Evolutionary conservation across 257 asterid genomes (phyloP).

Genomic region (Gentiana straminea): DNA sequence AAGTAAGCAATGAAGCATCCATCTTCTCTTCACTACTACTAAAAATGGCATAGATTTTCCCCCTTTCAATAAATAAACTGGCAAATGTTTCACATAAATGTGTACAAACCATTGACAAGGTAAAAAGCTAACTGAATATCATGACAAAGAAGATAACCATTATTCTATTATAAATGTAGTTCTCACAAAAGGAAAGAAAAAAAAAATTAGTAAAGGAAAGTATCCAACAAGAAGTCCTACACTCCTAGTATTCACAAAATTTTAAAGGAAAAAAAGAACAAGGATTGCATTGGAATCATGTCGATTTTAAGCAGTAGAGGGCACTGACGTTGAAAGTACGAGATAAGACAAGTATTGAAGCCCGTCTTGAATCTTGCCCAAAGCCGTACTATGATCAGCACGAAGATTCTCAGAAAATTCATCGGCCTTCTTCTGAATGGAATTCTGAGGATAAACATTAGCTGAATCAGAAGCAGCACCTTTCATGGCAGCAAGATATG

Average conservation of each 20-base stretch:
- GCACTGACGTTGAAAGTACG: slow-evolving; percentile 65
- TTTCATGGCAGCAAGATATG: slow-evolving; percentile 57
- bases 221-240: slow-evolving; percentile 4
- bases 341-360: slow-evolving; percentile 58
- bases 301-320: slow-evolving; percentile 33
- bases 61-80: too few species aligned
- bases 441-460: slow-evolving; percentile 30
- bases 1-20: too few species aligned
- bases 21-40: too few species aligned
- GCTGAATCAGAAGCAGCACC: slow-evolving; percentile 36
- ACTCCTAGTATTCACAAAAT: slow-evolving; percentile 32
- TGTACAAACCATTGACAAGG: too few species aligned
- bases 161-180: too few species aligned
- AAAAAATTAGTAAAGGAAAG: not conserved
- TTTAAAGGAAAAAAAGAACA: slow-evolving; percentile 3
- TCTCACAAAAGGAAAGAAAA: too few species aligned
- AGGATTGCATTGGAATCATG: not conserved
- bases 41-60: too few species aligned
- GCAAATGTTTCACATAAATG: too few species aligned
- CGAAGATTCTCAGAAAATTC: slow-evolving; percentile 49
- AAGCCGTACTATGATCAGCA: slow-evolving; percentile 54
- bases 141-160: too few species aligned
- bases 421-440: slow-evolving; percentile 55
- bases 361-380: slow-evolving; percentile 78
- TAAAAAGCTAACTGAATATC: too few species aligned